A percentile compares a stretch with the other conserved stretches of the same genome.
These are phyloP conservation scores for Eucalyptus urophylla DNA, from an alignment of 345 rosid species.

Conservation along the genomic window DNA sequence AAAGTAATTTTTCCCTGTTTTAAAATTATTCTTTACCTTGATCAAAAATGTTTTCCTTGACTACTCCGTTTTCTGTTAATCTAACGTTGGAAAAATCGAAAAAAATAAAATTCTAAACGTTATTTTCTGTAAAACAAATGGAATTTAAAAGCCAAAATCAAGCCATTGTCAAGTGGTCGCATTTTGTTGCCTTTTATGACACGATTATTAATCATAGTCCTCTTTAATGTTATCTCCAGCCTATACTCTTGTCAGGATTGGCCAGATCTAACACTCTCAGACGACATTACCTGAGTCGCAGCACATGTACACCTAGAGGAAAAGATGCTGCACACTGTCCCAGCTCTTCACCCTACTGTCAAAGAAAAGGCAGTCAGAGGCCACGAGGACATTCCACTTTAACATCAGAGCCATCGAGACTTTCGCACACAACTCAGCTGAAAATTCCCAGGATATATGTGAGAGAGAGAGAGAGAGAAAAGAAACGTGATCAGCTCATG, in stretches of 20 bases:
- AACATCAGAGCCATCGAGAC: neutral
- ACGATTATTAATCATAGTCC: neutral
- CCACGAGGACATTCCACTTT: neutral
- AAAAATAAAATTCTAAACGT: no score
- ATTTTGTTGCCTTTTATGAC: neutral
- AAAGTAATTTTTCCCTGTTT: neutral
- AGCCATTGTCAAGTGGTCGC: neutral
- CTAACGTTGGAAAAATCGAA: no score
- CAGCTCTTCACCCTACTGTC: neutral
- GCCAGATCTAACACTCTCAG: neutral
- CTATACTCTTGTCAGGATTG: neutral
- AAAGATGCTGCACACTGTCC: neutral
- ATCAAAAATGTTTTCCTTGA: neutral
- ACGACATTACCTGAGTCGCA: neutral
- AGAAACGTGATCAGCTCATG: neutral
- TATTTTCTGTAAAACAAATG: no score
- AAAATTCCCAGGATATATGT: neutral
- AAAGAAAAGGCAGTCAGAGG: neutral
- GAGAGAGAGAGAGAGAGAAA: neutral
- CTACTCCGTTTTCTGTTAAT: neutral
- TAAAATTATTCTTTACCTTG: neutral
- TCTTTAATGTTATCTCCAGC: neutral
- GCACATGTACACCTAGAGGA: neutral
- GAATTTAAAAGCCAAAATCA: neutral
- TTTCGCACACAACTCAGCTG: neutral